These are phyloP conservation scores for Fusarium circinatum DNA, from an alignment of 2,329 filamentous ascomycete genomes.

Conservation along the genomic window DNA sequence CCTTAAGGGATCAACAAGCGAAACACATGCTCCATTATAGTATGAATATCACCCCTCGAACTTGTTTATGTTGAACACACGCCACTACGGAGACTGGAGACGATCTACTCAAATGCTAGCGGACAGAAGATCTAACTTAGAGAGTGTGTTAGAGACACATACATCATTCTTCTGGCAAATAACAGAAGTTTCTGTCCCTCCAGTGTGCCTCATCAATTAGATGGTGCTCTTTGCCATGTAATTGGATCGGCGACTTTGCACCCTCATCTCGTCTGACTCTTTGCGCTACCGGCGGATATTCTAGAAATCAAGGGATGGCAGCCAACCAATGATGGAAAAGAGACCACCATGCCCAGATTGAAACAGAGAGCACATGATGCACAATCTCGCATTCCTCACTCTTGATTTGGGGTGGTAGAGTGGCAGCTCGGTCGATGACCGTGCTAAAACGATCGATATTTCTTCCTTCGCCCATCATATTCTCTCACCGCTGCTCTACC, in stretches of 20 bases:
- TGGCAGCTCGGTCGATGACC: slow-evolving; percentile 33
- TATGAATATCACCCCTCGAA: slow-evolving; percentile 24
- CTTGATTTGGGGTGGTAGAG: slow-evolving; percentile 26
- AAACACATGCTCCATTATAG: slow-evolving; percentile 19
- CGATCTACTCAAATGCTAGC: slow-evolving; percentile 35
- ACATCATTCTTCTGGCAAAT: slow-evolving; percentile 31
- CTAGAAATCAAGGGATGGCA: slow-evolving; percentile 44
- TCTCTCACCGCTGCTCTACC: slow-evolving; percentile 42
- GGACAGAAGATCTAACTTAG: slow-evolving; percentile 23
- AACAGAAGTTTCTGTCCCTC: slow-evolving; percentile 26
- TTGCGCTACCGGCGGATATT: slow-evolving; percentile 50
- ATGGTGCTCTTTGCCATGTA: slow-evolving; percentile 25
- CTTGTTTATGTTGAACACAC: slow-evolving; percentile 27
- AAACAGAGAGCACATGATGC: slow-evolving; percentile 42
- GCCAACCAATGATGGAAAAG: slow-evolving; percentile 40
- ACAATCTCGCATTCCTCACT: slow-evolving; percentile 37
- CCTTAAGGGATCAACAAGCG: slow-evolving; percentile 2
- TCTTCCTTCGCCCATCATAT: slow-evolving; percentile 30
- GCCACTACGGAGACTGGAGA: slow-evolving; percentile 23
- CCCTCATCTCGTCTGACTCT: slow-evolving; percentile 37
- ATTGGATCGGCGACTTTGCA: slow-evolving; percentile 27
- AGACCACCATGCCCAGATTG: slow-evolving; percentile 29
- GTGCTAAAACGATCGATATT: slow-evolving; percentile 31
- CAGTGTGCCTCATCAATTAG: slow-evolving; percentile 23
- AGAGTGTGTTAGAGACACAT: slow-evolving; percentile 38